Conservation (phyloP, 331 rosid genomes). For the Malus hybrid region DNA sequence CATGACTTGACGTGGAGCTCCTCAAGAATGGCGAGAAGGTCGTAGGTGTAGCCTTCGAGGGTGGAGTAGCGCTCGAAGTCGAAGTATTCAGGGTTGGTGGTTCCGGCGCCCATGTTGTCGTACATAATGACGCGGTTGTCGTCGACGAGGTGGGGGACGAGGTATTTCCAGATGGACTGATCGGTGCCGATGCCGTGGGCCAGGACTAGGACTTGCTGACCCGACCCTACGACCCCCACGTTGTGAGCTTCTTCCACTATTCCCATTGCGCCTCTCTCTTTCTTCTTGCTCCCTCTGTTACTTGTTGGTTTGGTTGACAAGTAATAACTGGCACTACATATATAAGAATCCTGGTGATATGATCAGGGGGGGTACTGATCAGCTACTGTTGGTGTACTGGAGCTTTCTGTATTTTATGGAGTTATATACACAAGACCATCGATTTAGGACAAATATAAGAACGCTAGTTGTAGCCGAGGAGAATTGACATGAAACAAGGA, state of each 20-base stretch:
- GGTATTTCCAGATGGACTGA: slow-evolving; percentile 73
- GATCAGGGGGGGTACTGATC: too few species aligned
- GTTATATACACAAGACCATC: too few species aligned
- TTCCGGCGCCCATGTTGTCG: slow-evolving; percentile 79
- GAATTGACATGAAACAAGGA: too few species aligned
- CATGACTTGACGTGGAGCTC: slow-evolving; percentile 28
- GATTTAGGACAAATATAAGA: too few species aligned
- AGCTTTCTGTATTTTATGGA: too few species aligned
- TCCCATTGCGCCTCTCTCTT: slow-evolving; percentile 32
- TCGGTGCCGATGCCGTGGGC: slow-evolving; percentile 83
- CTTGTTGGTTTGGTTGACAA: background rate
- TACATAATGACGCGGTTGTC: slow-evolving; percentile 45
- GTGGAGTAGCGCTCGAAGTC: slow-evolving; percentile 55
- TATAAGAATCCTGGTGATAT: too few species aligned
- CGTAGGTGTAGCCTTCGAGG: slow-evolving; percentile 43
- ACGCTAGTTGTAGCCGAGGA: too few species aligned
- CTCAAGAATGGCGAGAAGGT: too few species aligned
- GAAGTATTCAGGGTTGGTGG: slow-evolving; percentile 82
- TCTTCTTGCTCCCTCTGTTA: too few species aligned
- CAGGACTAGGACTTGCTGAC: slow-evolving; percentile 33
- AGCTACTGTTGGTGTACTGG: too few species aligned
- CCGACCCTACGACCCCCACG: slow-evolving; percentile 52
- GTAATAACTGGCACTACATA: background rate
- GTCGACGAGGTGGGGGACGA: slow-evolving; percentile 48
- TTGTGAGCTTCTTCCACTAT: slow-evolving; percentile 69